Percentiles rank a stretch among this genome's conserved stretches.
phyloP scores from a whole-genome alignment of 495 filamentous ascomycete genomes.

The Xylaria longipes region DNA sequence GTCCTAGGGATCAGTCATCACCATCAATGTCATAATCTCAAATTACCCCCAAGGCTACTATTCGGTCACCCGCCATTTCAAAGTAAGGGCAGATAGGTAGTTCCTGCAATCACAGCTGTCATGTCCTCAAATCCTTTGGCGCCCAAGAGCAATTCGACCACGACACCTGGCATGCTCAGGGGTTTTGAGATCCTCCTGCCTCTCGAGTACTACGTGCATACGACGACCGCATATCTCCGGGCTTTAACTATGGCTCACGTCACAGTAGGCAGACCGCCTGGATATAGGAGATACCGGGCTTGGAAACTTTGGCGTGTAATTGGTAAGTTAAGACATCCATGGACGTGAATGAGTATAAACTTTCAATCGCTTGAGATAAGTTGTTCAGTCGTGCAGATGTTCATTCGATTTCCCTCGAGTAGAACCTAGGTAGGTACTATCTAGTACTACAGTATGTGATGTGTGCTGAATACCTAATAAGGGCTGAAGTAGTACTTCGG shows the following conservation, averaged over 20 bases:
- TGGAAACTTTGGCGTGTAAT: not conserved
- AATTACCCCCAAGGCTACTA: conserved; percentile 10
- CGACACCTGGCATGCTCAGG: conserved; percentile 3
- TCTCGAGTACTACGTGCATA: conserved; percentile 13
- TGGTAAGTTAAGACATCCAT: not conserved
- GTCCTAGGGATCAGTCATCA: not conserved
- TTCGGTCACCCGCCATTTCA: conserved; percentile 4
- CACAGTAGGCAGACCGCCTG: not conserved
- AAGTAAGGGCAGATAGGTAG: not conserved
- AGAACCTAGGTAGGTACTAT: no score
- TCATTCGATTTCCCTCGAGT: not conserved
- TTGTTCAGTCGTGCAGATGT: not conserved
- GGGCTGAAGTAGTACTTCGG: not conserved
- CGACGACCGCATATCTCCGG: conserved; percentile 14
- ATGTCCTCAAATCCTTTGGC: conserved; percentile 1
- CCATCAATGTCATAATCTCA: not conserved
- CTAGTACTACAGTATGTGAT: not conserved
- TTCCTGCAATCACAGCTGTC: conserved; percentile 6
- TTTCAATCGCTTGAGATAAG: not conserved
- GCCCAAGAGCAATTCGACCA: not conserved
- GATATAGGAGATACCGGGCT: not conserved
- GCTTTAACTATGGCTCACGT: not conserved
- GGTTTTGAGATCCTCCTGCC: conserved; percentile 11
- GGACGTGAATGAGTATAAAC: not conserved
- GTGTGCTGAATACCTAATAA: no score